phyloP scores from a whole-genome alignment of 306 rosid genomes.

The Malus sieversii region DNA sequence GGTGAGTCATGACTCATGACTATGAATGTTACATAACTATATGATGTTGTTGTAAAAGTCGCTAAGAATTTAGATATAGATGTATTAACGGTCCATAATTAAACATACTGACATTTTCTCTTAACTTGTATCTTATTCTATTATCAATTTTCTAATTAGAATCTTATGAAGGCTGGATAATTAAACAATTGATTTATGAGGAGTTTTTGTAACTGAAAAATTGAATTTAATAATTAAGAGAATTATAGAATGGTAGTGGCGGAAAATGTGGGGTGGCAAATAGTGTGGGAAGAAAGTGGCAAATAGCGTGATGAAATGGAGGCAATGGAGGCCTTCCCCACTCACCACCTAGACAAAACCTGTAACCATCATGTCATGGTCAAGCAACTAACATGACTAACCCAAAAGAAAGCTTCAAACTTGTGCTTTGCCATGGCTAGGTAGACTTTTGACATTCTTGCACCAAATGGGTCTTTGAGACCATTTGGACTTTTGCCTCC shows the following conservation, averaged over 20 bases:
- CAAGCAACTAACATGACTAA: not conserved
- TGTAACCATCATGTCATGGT: not conserved
- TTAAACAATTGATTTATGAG: not conserved
- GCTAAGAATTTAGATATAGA: too few species aligned
- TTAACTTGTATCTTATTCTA: too few species aligned
- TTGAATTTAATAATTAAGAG: not conserved
- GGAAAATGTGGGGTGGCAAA: not conserved
- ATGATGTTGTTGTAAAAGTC: not conserved
- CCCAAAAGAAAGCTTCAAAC: not conserved
- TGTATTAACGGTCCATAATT: too few species aligned
- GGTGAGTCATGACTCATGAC: too few species aligned
- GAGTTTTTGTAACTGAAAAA: not conserved
- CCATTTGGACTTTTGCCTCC: not conserved
- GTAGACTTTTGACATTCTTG: not conserved
- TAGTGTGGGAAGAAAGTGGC: not conserved
- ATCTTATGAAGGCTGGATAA: not conserved
- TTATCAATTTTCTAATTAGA: too few species aligned
- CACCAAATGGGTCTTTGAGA: not conserved
- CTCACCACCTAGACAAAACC: not conserved
- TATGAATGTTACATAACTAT: too few species aligned
- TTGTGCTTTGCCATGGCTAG: not conserved
- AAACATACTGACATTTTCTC: too few species aligned
- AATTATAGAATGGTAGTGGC: not conserved
- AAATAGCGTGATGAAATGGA: not conserved
- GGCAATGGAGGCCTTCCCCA: not conserved